Evolutionary conservation across 1,139 yeast species (phyloP).

Genomic region (Suhomyces taliae): DNA sequence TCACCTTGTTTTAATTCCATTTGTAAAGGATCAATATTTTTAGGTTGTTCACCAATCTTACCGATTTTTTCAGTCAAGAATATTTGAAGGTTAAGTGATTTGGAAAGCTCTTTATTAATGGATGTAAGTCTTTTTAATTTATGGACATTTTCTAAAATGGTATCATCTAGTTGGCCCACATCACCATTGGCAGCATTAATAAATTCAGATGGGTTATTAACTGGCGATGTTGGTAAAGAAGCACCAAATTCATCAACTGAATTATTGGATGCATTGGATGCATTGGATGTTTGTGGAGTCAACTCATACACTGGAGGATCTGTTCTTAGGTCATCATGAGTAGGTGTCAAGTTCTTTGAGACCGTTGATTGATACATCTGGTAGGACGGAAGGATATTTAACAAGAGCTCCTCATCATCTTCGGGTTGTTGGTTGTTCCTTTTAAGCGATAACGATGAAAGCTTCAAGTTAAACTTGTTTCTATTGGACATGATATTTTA

Average conservation of each 20-base stretch:
- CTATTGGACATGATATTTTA: constrained; percentile 4
- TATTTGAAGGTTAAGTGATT: constrained; percentile 28
- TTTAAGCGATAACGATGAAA: constrained; percentile 16
- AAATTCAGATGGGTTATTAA: constrained; percentile 10
- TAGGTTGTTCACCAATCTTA: constrained; percentile 30
- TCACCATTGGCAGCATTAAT: constrained; percentile 2
- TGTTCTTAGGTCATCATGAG: constrained; percentile 30
- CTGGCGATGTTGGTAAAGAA: constrained; percentile 24
- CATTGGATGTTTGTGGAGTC: constrained; percentile 24
- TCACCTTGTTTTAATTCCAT: constrained; percentile 42
- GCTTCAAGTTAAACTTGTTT: constrained; percentile 19
- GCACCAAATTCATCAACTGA: constrained; percentile 22
- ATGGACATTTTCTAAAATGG: constrained; percentile 38
- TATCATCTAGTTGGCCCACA: constrained; percentile 26
- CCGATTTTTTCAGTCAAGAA: constrained; percentile 34
- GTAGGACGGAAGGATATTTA: constrained; percentile 44
- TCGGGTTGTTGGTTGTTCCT: constrained; percentile 5
- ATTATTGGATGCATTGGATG: constrained; percentile 14
- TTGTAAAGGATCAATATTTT: constrained; percentile 28
- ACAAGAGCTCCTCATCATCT: constrained; percentile 28
- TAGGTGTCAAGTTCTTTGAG: constrained; percentile 37
- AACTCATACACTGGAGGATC: constrained; percentile 41
- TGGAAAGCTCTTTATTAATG: constrained; percentile 30
- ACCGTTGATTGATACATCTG: constrained; percentile 44
- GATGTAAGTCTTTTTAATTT: constrained; percentile 34